Percentiles rank a stretch among this genome's conserved stretches.
phyloP scores from a whole-genome alignment of 2,329 filamentous ascomycete species.

The Penicillium sp. region DNA sequence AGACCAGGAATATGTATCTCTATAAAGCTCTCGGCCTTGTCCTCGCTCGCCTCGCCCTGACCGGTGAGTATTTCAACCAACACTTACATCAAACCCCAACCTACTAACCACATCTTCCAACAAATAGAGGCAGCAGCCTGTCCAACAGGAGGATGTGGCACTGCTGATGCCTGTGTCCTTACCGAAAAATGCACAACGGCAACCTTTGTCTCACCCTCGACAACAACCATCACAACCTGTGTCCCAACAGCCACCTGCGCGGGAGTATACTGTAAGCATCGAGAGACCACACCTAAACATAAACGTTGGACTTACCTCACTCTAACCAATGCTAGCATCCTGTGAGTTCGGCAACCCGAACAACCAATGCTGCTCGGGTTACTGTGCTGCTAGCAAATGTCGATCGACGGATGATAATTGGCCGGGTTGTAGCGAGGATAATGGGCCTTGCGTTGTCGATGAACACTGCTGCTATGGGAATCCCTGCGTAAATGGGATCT shows the following conservation, averaged over 20 bases:
- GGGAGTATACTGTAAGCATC: constrained; percentile 26
- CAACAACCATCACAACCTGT: constrained; percentile 26
- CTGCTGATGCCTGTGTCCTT: constrained; percentile 19
- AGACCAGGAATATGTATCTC: neutral
- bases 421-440: constrained; percentile 30
- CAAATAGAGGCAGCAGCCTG: constrained; percentile 4
- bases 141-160: constrained; percentile 15
- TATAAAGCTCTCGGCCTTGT: neutral
- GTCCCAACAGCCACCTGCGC: constrained; percentile 28
- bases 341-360: constrained; percentile 21
- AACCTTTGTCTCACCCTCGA: constrained; percentile 18
- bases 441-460: constrained; percentile 26
- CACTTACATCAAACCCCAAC: neutral
- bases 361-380: constrained; percentile 30
- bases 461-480: constrained; percentile 33
- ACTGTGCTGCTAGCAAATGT: constrained; percentile 33
- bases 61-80: constrained; percentile 2
- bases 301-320: too few species aligned
- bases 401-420: constrained; percentile 30
- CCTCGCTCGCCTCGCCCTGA: constrained; percentile 6
- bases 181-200: constrained; percentile 27
- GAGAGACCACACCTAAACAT: neutral
- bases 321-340: constrained; percentile 7
- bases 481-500: constrained; percentile 27
- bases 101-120: neutral